Evolutionary conservation across 352 stramenopile species (phyloP).

Genomic region (Pythium sp.): DNA sequence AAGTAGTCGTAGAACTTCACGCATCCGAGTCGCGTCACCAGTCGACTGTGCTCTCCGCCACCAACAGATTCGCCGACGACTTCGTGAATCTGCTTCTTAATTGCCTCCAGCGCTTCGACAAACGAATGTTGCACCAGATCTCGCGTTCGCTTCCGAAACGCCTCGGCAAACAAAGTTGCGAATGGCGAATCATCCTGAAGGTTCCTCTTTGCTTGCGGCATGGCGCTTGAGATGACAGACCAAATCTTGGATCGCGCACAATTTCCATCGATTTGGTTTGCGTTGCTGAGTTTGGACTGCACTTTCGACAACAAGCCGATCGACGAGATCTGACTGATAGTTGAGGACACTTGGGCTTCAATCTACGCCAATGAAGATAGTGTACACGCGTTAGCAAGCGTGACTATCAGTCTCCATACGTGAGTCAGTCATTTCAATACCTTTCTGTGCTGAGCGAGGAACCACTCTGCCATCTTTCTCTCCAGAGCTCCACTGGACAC

Average conservation of each 20-base stretch:
- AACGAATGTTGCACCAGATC: constrained; percentile 78
- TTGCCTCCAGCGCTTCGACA: constrained; percentile 63
- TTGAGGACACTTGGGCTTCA: constrained; percentile 27
- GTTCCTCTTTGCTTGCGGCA: neutral
- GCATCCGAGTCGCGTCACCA: constrained; percentile 30
- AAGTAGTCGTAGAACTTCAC: constrained; percentile 82
- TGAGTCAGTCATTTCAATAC: constrained; percentile 17
- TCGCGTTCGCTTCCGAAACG: constrained; percentile 58
- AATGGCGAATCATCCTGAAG: constrained; percentile 43
- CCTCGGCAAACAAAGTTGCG: constrained; percentile 52
- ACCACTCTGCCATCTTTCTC: constrained; percentile 33
- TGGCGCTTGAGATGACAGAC: constrained; percentile 13
- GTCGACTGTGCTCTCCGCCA: constrained; percentile 19
- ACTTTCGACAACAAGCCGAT: constrained; percentile 59
- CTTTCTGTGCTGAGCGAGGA: constrained; percentile 34
- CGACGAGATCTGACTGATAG: constrained; percentile 54
- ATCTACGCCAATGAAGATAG: constrained; percentile 30
- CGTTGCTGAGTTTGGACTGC: constrained; percentile 48
- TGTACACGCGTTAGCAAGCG: neutral
- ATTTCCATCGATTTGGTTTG: constrained; percentile 31
- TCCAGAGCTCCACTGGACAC: constrained; percentile 31
- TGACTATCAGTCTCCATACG: neutral
- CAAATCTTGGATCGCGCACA: constrained; percentile 41
- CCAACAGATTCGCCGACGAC: constrained; percentile 29
- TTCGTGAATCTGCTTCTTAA: constrained; percentile 57